Conservation (phyloP, 1,284 basidiomycete species). For the Puccinia brachypodii region DNA sequence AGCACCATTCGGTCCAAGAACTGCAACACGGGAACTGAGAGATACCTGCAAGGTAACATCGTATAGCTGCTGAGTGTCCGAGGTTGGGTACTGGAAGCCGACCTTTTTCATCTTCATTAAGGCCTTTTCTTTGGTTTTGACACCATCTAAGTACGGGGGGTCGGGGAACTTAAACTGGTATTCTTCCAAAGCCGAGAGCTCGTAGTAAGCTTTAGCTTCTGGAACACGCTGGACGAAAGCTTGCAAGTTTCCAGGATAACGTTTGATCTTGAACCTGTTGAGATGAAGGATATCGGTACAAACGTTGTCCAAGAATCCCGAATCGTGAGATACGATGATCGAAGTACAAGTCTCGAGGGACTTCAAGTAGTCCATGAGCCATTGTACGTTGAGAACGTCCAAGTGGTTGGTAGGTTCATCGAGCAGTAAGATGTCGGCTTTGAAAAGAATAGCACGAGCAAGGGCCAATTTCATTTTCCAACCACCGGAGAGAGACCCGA, state of each 20-base stretch:
- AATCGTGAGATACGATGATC: constrained; percentile 96
- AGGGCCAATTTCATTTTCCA: constrained; percentile 99
- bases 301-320: constrained; percentile 96
- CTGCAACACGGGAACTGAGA: constrained; percentile 91
- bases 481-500: constrained; percentile 93
- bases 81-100: constrained; percentile 90
- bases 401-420: constrained; percentile 99
- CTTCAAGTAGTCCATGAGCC: constrained; percentile 94
- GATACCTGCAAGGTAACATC: constrained; percentile 95
- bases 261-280: constrained; percentile 98
- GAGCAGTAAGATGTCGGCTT: constrained; percentile 92
- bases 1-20: constrained; percentile 95
- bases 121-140: constrained; percentile 99
- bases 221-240: constrained; percentile 89
- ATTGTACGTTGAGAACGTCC: constrained; percentile 93
- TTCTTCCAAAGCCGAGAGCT: constrained; percentile 87
- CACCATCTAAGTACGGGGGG: constrained; percentile 94
- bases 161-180: constrained; percentile 96
- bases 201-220: constrained; percentile 98
- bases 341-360: constrained; percentile 87
- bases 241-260: constrained; percentile 97
- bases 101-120: constrained; percentile 97
- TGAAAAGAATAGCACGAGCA: constrained; percentile 97
- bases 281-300: constrained; percentile 98
- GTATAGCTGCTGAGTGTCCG: constrained; percentile 81